A percentile compares a stretch with the other conserved stretches of the same genome.
phyloP scores from a whole-genome alignment of 1,139 yeast genomes.

The Geotrichum candidum region DNA sequence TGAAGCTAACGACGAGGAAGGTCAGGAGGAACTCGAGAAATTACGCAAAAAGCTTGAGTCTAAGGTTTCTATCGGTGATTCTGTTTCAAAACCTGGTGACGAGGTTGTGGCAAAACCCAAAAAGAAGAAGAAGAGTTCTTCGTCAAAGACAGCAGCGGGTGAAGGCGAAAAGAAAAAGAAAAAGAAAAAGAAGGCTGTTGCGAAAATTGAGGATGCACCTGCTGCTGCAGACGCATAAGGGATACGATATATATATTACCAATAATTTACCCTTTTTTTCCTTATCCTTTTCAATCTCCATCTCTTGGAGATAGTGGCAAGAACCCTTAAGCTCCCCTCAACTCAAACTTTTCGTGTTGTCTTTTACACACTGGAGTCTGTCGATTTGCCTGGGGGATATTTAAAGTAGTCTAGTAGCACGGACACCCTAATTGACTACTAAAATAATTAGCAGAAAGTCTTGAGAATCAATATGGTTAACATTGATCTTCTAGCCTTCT shows the following conservation, averaged over 20 bases:
- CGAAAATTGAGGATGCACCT: neutral
- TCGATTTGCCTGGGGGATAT: no score
- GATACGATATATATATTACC: neutral
- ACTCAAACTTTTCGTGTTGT: no score
- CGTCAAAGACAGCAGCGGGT: constrained; percentile 5
- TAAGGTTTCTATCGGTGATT: neutral
- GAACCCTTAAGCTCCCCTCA: no score
- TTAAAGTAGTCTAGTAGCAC: no score
- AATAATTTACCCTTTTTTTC: no score
- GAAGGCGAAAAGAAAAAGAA: constrained; percentile 18
- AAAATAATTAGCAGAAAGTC: no score
- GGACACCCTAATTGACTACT: no score
- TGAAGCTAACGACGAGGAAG: constrained; percentile 7
- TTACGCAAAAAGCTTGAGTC: constrained; percentile 23
- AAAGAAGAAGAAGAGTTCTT: constrained; percentile 21
- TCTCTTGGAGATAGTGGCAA: no score
- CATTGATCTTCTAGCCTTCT: no score
- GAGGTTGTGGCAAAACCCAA: constrained; percentile 26
- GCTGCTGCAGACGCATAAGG: neutral
- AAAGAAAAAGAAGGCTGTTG: constrained; percentile 13
- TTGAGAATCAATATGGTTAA: no score
- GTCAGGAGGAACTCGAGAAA: constrained; percentile 22
- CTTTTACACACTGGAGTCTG: no score
- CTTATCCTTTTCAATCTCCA: no score
- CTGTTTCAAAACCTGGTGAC: constrained; percentile 12